Conservation (phyloP, 345 rosid species). For the Heritiera fomes region DNA sequence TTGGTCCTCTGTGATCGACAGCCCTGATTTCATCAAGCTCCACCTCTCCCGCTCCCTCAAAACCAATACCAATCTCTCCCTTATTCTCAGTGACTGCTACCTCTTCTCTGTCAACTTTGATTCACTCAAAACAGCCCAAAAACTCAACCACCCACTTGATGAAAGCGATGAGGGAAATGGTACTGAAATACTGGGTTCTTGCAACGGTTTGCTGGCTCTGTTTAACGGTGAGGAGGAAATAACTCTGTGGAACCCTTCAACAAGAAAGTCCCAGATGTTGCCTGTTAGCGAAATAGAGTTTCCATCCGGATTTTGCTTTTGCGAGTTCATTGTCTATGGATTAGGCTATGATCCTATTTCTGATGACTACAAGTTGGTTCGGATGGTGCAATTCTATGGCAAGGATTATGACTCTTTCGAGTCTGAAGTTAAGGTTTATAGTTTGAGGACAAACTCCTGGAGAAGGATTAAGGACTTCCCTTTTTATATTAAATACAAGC, state of each 20-base stretch:
- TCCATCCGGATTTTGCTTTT: neutral
- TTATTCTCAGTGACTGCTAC: constrained; percentile 27
- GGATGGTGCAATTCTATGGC: constrained; percentile 36
- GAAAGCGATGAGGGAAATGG: constrained; percentile 14
- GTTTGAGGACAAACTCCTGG: constrained; percentile 43
- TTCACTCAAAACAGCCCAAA: constrained; percentile 14
- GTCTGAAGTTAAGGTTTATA: constrained; percentile 38
- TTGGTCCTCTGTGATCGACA: constrained; percentile 31
- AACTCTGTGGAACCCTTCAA: constrained; percentile 39
- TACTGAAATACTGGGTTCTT: constrained; percentile 41
- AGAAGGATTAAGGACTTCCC: constrained; percentile 35
- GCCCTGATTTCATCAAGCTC: constrained; percentile 18
- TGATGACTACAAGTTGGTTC: constrained; percentile 37
- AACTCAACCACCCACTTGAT: constrained; percentile 32
- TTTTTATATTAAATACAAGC: constrained; percentile 27
- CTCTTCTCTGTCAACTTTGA: constrained; percentile 34
- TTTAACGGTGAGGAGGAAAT: constrained; percentile 34
- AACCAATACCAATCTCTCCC: neutral
- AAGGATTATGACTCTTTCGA: constrained; percentile 15
- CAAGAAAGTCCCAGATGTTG: constrained; percentile 23
- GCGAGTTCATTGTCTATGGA: constrained; percentile 29
- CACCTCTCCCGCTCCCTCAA: constrained; percentile 6
- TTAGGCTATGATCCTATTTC: constrained; percentile 39
- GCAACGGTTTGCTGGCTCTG: constrained; percentile 43
- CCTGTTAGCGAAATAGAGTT: neutral